These are phyloP conservation scores for Mesembryanthemum crystallinum DNA, from an alignment of 148 eudicot genomes.

Conservation along the genomic window DNA sequence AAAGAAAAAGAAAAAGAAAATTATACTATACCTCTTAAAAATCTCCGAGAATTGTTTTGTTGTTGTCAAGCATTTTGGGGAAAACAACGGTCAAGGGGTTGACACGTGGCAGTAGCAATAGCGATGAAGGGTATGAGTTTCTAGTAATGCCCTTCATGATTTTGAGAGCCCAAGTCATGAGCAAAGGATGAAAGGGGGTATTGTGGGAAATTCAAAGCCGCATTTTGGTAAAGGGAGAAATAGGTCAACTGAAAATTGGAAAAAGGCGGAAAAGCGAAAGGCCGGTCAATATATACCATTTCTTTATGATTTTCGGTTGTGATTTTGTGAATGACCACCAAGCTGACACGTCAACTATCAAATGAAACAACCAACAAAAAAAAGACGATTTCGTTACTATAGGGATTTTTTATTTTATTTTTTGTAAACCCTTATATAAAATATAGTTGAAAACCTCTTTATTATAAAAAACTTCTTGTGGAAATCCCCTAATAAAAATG, in stretches of 20 bases:
- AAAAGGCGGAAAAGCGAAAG: not conserved
- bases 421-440: too few species aligned
- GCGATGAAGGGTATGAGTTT: not conserved
- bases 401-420: too few species aligned
- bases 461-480: too few species aligned
- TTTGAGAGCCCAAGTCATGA: not conserved
- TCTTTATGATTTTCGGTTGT: not conserved
- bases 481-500: too few species aligned
- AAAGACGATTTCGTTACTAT: too few species aligned
- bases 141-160: not conserved
- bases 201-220: not conserved
- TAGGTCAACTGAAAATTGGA: not conserved
- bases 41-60: not conserved
- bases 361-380: too few species aligned
- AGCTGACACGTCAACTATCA: conserved; percentile 15
- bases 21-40: too few species aligned
- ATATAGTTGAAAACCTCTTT: too few species aligned
- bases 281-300: conserved; percentile 11
- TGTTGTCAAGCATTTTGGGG: not conserved
- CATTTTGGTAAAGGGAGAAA: not conserved
- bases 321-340: not conserved
- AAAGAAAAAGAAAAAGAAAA: not conserved
- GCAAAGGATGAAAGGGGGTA: not conserved
- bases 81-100: conserved; percentile 25
- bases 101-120: conserved; percentile 42